Conservation (phyloP, 192 early-diverging fungal genomes). For the Oehlia diaphana region DNA sequence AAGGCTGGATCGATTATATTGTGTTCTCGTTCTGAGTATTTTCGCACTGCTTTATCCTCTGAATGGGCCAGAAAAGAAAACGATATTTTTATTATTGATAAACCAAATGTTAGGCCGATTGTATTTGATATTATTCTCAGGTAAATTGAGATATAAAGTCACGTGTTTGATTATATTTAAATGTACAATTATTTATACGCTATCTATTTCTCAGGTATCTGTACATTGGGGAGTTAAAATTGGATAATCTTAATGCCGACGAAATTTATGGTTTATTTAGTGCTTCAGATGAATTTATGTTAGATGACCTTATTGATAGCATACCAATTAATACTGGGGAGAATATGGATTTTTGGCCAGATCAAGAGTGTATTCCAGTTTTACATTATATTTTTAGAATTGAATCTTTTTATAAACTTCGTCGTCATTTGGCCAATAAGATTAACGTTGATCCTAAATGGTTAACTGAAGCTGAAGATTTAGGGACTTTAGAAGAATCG, state of each 20-base stretch:
- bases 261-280: not conserved
- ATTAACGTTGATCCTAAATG: not conserved
- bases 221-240: not conserved
- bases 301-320: not conserved
- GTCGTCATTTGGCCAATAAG: not conserved
- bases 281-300: slow-evolving; percentile 10
- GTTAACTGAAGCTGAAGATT: not conserved
- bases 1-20: slow-evolving; percentile 8
- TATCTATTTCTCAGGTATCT: slow-evolving; percentile 1
- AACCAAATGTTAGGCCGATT: slow-evolving; percentile 14
- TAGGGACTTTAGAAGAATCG: slow-evolving; percentile 2
- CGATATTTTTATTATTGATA: slow-evolving; percentile 9
- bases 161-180: not conserved
- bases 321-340: not conserved
- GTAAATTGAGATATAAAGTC: not conserved
- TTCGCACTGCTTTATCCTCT: slow-evolving; percentile 12
- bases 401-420: slow-evolving; percentile 11
- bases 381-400: not conserved
- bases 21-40: slow-evolving; percentile 4
- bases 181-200: not conserved
- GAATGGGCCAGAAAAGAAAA: slow-evolving; percentile 22
- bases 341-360: not conserved
- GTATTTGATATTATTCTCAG: slow-evolving; percentile 19
- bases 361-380: slow-evolving; percentile 23
- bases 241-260: not conserved